Base-by-base conservation (phyloP, 106 monocot species). In the Dendrobium catenatum region DNA sequence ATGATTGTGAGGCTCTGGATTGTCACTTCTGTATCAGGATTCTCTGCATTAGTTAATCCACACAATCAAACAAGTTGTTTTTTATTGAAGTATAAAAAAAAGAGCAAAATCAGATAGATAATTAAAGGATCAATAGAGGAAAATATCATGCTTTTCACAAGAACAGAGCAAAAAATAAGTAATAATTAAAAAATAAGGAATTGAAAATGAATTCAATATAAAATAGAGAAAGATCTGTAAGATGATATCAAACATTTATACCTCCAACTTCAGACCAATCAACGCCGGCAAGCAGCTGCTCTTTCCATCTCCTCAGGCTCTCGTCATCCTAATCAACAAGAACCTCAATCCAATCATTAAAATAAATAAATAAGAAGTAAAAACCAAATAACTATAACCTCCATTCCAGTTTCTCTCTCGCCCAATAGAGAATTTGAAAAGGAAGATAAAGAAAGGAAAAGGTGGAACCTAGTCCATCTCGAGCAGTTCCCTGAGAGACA, bases 231-330 rank as follows among this genome's bases (percentile, higher is more conserved):
- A 75, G 16, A 37, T 37, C 37, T 37, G 0, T 37, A 37, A 37
- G 37, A 2, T 2, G 3, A 37, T 37, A 2, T 37, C 3, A 37
- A 46, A 76, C 73, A 73, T 2, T 2, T 43, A 42, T 73, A 89
- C 96, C 93, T 91, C 96, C 93, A 75, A 96, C 88, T 76, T 91
- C 78, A 44, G 85, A 68, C 48, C 91, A 77, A 83, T 96, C 96
- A 42, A 96, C 93, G 55, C 78, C 83, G 3, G 90, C 93, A 33
- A 96, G 93, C 3, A 96, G 91, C 8, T 9, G 9, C 6, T 46
- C 8, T 9, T 46, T 46, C 46, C 46, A 46, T 46, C 6, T 46
- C 46, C 46, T 46, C 46, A 46, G 46, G 9, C 46, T 46, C 46
- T 46, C 46, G 6, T 46, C 46, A 46, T 46, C 46, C 46, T 46